Conservation (phyloP, 2,329 filamentous ascomycete species). For the Aspergillus sojae region DNA sequence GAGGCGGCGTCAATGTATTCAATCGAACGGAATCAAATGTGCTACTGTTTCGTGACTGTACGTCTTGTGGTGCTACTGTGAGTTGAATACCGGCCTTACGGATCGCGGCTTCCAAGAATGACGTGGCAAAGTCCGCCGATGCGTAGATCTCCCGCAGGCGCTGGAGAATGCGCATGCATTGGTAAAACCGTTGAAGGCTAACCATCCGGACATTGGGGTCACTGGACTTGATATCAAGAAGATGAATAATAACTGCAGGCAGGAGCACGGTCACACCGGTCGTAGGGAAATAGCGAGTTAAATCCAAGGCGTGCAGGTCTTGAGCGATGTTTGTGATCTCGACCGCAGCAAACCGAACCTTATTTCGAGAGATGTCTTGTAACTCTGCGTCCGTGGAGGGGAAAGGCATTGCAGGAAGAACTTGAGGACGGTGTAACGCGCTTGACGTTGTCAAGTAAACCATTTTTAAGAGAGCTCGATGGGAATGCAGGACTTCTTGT, state of each 20-base stretch:
- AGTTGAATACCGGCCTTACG: slow-evolving; percentile 82
- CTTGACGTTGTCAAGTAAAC: slow-evolving; percentile 90
- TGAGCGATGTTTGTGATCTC: slow-evolving; percentile 85
- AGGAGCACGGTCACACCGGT: slow-evolving; percentile 89
- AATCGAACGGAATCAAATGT: slow-evolving; percentile 27
- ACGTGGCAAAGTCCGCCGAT: slow-evolving; percentile 93
- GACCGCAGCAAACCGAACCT: slow-evolving; percentile 79
- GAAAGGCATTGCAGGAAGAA: slow-evolving; percentile 72
- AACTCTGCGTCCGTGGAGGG: slow-evolving; percentile 64
- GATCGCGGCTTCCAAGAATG: slow-evolving; percentile 89
- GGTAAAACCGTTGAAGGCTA: slow-evolving; percentile 79
- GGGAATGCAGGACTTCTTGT: slow-evolving; percentile 61
- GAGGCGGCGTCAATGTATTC: slow-evolving; percentile 44
- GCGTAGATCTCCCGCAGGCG: slow-evolving; percentile 86
- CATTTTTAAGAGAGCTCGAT: slow-evolving; percentile 88
- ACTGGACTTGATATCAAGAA: slow-evolving; percentile 87
- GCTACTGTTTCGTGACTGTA: slow-evolving; percentile 25
- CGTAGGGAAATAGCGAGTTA: slow-evolving; percentile 81
- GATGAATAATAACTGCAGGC: slow-evolving; percentile 89
- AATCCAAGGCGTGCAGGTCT: slow-evolving; percentile 69
- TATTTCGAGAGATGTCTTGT: slow-evolving; percentile 78
- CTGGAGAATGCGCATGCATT: slow-evolving; percentile 91
- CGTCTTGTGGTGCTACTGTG: slow-evolving; percentile 47
- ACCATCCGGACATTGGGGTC: slow-evolving; percentile 70
- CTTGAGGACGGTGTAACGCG: slow-evolving; percentile 87